Base-by-base conservation (phyloP, 176 grass and related monocot species). In the Saccharum spontaneum region DNA sequence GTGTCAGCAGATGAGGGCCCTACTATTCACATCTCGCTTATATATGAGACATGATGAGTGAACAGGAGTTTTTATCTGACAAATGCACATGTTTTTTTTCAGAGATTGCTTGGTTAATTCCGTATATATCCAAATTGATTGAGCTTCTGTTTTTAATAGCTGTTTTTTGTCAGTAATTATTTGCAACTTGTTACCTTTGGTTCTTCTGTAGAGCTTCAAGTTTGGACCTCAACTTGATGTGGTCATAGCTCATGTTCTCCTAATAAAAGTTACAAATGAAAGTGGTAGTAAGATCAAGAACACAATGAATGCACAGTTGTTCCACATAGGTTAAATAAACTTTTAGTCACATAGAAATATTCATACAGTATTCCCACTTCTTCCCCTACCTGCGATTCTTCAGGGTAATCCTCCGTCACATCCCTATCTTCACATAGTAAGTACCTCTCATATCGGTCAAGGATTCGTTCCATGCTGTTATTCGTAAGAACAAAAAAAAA, bases 161-260 rank as follows among this genome's bases (percentile, higher is more conserved):
- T 39, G 5, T 22, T 55, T 57, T 15, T 59, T 20, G 26, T 10
- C 4, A 69, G 46, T 30, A 48, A 11, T 16, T 39, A n/a, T 40
- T 28, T 78, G 23, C 17, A 16, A 67, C 23, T 37, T 74, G 10
- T 73, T 80, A 90, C 91, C 88, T 90, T 73, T 79, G 82, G 44
- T 75, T 88, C 84, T 66, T 88, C 12, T 93, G 79, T 36, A 83
- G 63, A 86, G 86, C 82, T 61, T 93, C 86, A 11, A 80, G 46
- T 18, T 36, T 90, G 33, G 45, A 78, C 62, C 46, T 88, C 79
- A 88, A 11, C 79, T 67, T 86, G 28, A 61, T 63, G n/a, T 83
- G 62, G 24, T 81, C 78, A 66, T 88, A 63, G 52, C 44, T 33
- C 83, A 85, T 67, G 24, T 76, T 86, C 3, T 20, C 73, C 91